Evolutionary conservation across 2,329 filamentous ascomycete species (phyloP).

Genomic region (Pseudocercospora vitis): DNA sequence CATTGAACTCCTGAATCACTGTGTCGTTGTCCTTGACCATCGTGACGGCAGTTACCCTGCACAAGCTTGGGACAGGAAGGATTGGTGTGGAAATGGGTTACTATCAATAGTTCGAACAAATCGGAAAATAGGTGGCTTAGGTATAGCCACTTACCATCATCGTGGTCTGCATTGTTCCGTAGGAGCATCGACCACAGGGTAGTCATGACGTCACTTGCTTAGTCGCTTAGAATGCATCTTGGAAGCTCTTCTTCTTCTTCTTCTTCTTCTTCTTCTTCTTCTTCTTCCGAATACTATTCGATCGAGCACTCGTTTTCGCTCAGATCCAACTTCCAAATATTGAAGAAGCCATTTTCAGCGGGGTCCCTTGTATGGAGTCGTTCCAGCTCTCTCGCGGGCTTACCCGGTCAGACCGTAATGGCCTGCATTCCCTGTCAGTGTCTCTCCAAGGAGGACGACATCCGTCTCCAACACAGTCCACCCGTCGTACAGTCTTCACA

Average conservation of each 20-base stretch:
- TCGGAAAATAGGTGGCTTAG: too few species aligned
- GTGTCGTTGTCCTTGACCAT: constrained; percentile 56
- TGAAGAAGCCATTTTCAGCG: too few species aligned
- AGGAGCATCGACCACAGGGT: not conserved
- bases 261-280: too few species aligned
- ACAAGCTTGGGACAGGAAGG: not conserved
- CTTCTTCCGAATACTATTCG: too few species aligned
- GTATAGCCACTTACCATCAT: too few species aligned
- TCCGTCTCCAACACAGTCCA: too few species aligned
- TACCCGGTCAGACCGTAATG: not conserved
- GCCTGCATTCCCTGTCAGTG: not conserved
- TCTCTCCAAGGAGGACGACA: not conserved
- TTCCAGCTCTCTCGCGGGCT: not conserved
- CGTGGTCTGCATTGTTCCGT: too few species aligned
- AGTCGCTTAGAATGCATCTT: not conserved
- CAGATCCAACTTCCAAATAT: too few species aligned
- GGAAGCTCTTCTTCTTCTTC: not conserved
- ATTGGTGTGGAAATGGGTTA: not conserved
- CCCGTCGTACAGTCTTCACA: too few species aligned
- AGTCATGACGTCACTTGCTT: constrained; percentile 10
- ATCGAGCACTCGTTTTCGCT: too few species aligned
- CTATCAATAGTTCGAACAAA: too few species aligned
- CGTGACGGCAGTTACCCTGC: constrained; percentile 28
- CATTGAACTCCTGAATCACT: constrained; percentile 63
- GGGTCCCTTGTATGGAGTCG: not conserved